These are phyloP conservation scores for Erysimum cheiri DNA, from an alignment of 441 rosid genomes.

Conservation along the genomic window DNA sequence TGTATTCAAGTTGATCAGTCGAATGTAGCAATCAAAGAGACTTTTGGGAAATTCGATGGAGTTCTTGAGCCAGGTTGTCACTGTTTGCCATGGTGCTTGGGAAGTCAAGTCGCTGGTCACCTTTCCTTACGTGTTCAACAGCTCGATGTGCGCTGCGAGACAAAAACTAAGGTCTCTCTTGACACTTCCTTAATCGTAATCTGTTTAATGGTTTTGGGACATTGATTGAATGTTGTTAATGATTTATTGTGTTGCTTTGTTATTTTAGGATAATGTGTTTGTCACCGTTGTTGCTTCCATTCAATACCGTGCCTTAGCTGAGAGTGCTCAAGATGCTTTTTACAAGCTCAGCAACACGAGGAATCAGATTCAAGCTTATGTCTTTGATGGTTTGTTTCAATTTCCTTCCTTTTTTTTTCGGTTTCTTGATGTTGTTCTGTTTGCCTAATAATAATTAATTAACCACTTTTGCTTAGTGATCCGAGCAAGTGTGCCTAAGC, in stretches of 20 bases:
- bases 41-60: constrained; percentile 78
- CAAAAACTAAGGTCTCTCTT: constrained; percentile 72
- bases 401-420: background rate
- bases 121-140: constrained; percentile 81
- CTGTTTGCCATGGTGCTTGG: constrained; percentile 82
- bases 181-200: constrained; percentile 29
- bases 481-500: constrained; percentile 60
- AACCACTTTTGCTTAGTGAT: constrained; percentile 45
- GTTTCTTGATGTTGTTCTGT: constrained; percentile 11
- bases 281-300: constrained; percentile 62
- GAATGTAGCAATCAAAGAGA: constrained; percentile 73
- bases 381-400: constrained; percentile 54
- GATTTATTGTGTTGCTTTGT: background rate
- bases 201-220: constrained; percentile 43
- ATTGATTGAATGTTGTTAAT: constrained; percentile 3
- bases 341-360: constrained; percentile 58
- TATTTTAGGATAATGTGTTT: constrained; percentile 59
- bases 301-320: constrained; percentile 52
- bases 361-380: constrained; percentile 60
- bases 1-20: constrained; percentile 85
- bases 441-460: background rate
- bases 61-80: constrained; percentile 90
- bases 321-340: constrained; percentile 56
- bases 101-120: constrained; percentile 73
- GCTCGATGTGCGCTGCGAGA: constrained; percentile 68